A percentile compares a stretch with the other conserved stretches of the same genome.
phyloP scores from a whole-genome alignment of 2,329 filamentous ascomycete species.

The Arthrobotrys conoides region DNA sequence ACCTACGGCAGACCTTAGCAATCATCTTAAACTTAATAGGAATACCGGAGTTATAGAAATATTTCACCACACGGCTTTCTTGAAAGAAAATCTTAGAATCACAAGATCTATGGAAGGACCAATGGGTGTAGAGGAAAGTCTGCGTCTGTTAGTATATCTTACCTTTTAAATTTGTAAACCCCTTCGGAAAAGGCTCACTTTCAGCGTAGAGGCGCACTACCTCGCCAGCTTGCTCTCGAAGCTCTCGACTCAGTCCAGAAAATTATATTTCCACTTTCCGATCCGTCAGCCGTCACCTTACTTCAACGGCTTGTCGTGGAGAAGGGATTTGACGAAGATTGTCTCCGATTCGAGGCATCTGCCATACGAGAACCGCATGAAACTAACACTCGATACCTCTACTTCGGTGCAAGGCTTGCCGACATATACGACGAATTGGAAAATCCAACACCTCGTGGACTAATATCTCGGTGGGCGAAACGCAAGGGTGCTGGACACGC shows the following conservation, averaged over 20 bases:
- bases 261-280: slow-evolving; percentile 63
- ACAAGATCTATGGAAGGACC: slow-evolving; percentile 27
- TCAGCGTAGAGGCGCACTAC: slow-evolving; percentile 45
- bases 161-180: neutral
- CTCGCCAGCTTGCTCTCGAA: slow-evolving; percentile 64
- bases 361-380: slow-evolving; percentile 39
- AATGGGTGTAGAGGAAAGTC: slow-evolving; percentile 40
- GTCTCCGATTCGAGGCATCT: slow-evolving; percentile 52
- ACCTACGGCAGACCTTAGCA: slow-evolving; percentile 65
- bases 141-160: slow-evolving; percentile 38
- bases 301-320: slow-evolving; percentile 31
- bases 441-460: slow-evolving; percentile 50
- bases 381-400: slow-evolving; percentile 47
- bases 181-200: neutral
- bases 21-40: slow-evolving; percentile 64
- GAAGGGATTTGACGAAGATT: slow-evolving; percentile 47
- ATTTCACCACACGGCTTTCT: slow-evolving; percentile 65
- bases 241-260: slow-evolving; percentile 63
- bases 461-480: slow-evolving; percentile 54
- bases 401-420: slow-evolving; percentile 52
- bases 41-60: slow-evolving; percentile 64
- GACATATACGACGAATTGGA: slow-evolving; percentile 54
- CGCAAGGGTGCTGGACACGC: slow-evolving; percentile 47
- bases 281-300: slow-evolving; percentile 38
- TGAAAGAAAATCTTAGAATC: slow-evolving; percentile 64